These are phyloP conservation scores for Neurospora crassa DNA, from an alignment of 2,329 filamentous ascomycete genomes.

Conservation along the genomic window DNA sequence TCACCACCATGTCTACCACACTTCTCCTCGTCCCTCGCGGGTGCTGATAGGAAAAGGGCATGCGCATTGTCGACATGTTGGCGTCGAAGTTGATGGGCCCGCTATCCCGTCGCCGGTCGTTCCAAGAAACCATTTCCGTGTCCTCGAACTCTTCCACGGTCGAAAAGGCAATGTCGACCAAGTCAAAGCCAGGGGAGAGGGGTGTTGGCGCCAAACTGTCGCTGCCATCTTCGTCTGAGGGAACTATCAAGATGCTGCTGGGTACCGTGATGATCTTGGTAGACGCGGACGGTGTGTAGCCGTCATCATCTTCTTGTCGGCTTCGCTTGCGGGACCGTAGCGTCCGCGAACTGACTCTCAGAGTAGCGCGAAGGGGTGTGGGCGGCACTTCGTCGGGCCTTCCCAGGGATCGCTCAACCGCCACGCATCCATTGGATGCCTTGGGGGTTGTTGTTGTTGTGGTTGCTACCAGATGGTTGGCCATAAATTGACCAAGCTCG, in stretches of 20 bases:
- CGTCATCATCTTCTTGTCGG: neutral
- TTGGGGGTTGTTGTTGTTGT: constrained; percentile 9
- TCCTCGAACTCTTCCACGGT: neutral
- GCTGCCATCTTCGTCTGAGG: neutral
- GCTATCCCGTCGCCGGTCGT: neutral
- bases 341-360: neutral
- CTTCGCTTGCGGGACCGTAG: neutral
- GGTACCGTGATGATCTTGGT: neutral
- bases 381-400: neutral
- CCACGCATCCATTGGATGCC: constrained; percentile 7
- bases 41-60: constrained; percentile 11
- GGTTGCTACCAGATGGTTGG: constrained; percentile 7
- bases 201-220: neutral
- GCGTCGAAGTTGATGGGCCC: neutral
- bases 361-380: neutral
- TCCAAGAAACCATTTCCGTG: neutral
- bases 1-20: neutral
- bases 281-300: neutral
- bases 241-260: neutral
- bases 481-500: constrained; percentile 2
- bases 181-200: neutral
- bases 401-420: constrained; percentile 8
- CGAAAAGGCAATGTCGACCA: neutral
- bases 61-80: constrained; percentile 9
- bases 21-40: neutral